Conservation (phyloP, 2,329 filamentous ascomycete species). For the Aspergillus arachidicola region DNA sequence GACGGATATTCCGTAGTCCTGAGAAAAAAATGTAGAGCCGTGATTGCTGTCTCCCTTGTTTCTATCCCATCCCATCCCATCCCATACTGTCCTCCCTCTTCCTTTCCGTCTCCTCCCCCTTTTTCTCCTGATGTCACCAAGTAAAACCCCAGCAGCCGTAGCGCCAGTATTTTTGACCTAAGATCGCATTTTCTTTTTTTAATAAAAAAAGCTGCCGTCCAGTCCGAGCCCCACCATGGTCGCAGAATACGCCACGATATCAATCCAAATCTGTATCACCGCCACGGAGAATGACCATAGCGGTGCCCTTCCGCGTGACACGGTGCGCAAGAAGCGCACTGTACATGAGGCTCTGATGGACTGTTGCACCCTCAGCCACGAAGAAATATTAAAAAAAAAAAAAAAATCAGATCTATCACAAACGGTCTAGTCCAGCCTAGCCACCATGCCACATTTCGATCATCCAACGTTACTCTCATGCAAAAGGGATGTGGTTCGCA, state of each 20-base stretch:
- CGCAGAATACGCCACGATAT: not conserved
- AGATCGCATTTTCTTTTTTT: not conserved
- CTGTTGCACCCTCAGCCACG: not conserved
- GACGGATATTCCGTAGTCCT: not conserved
- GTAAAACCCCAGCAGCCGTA: not conserved
- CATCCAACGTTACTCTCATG: not conserved
- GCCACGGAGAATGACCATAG: not conserved
- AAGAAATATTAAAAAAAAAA: not conserved
- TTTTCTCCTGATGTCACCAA: not conserved
- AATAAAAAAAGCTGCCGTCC: slow-evolving; percentile 2
- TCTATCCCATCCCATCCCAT: not conserved
- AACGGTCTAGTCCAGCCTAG: not conserved
- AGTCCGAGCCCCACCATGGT: not conserved
- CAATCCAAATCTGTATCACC: not conserved
- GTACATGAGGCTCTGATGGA: not conserved
- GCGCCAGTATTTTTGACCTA: slow-evolving; percentile 3
- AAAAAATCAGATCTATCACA: slow-evolving; percentile 1
- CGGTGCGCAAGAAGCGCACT: not conserved
- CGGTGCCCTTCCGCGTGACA: not conserved
- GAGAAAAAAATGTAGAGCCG: not conserved
- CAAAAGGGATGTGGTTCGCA: not conserved
- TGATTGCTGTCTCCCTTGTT: not conserved
- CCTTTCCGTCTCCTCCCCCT: not conserved
- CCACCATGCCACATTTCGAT: slow-evolving; percentile 6
- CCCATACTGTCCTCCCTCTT: too few species aligned